Evolutionary conservation across 495 filamentous ascomycete genomes (phyloP), one percentile per base, ranked within the genome.

Genomic region (Aspergillus sclerotiicarbonarius): DNA sequence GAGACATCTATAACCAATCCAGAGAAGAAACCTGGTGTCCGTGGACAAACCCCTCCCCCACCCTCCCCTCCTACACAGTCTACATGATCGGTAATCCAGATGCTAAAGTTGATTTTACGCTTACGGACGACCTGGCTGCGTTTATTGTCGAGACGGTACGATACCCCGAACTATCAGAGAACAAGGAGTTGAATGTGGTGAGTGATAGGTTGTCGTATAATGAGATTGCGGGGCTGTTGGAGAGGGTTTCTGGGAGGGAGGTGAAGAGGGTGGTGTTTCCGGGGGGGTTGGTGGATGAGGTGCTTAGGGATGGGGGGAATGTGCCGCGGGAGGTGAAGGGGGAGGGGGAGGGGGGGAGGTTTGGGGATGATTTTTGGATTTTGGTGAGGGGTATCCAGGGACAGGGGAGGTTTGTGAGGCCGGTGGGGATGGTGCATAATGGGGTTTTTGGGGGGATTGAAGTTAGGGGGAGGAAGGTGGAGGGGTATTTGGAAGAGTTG

Each of bases 331-430:
- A 58, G 31, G 31, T 54, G 21, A 25, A 25, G 5, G 44, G 29
- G 29, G 47, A 35, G 0, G 44, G 29, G 29, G 47, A 35, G 0
- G 50, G 21, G 30, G 60, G 57, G 48, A 19, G 46, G 5, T 64
- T 64, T 52, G 54, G 57, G 19, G 62, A 49, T 19, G 54, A 60
- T 35, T 63, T 63, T 53, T 60, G 57, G 57, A 58, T 64, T n/a
- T 29, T 60, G 35, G 47, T 64, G 18, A 54, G 51, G 31, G 57
- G 57, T 8, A 45, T 64, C 45, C 62, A 60, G 46, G 62, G 57
- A 3, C 20, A 6, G 8, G 57, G 62, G 8, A 21, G 39, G 35
- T 64, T 64, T 35, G 54, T 54, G 54, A 51, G 57, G 49, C 48
- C 61, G 19, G 48, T 35, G 8, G 61, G 57, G 18, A 9, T 55